Conservation (phyloP, 192 early-diverging fungal genomes). For the Backusella mclennaniae region DNA sequence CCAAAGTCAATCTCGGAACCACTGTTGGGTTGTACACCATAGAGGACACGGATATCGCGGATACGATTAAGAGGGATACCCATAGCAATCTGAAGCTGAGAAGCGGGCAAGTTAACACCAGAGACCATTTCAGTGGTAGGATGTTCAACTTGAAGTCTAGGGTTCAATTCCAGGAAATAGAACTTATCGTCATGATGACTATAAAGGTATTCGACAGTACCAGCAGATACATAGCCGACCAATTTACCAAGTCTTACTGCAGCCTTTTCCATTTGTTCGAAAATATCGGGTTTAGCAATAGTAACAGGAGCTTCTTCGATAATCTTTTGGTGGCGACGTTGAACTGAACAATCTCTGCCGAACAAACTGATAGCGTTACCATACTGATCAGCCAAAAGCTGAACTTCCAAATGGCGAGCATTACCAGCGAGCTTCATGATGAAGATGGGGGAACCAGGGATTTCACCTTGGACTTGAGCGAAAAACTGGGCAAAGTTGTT, state of each 20-base stretch:
- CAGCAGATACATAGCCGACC: conserved; percentile 93
- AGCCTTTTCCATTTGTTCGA: conserved; percentile 91
- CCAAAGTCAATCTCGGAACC: conserved; percentile 93
- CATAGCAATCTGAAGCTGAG: conserved; percentile 98
- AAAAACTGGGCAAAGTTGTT: conserved; percentile 76
- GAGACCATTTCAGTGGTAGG: conserved; percentile 99
- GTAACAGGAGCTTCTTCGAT: conserved; percentile 97
- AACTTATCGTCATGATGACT: conserved; percentile 82
- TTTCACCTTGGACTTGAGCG: conserved; percentile 88
- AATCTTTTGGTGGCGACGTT: conserved; percentile 99
- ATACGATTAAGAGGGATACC: conserved; percentile 96
- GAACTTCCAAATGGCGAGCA: conserved; percentile 95
- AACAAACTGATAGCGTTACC: conserved; percentile 98
- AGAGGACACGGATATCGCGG: conserved; percentile 93
- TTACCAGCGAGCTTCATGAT: conserved; percentile 97
- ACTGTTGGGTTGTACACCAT: conserved; percentile 86
- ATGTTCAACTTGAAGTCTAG: conserved; percentile 98
- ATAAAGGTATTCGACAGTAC: conserved; percentile 98
- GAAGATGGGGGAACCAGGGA: conserved; percentile 97
- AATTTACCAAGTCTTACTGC: conserved; percentile 94
- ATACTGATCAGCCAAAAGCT: conserved; percentile 93
- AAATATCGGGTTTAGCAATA: conserved; percentile 74
- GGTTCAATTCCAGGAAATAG: conserved; percentile 97
- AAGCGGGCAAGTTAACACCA: conserved; percentile 96
- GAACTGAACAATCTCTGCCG: conserved; percentile 97